Base-by-base conservation (phyloP, 1,139 yeast genomes). In the Chernovozyma aurita region DNA sequence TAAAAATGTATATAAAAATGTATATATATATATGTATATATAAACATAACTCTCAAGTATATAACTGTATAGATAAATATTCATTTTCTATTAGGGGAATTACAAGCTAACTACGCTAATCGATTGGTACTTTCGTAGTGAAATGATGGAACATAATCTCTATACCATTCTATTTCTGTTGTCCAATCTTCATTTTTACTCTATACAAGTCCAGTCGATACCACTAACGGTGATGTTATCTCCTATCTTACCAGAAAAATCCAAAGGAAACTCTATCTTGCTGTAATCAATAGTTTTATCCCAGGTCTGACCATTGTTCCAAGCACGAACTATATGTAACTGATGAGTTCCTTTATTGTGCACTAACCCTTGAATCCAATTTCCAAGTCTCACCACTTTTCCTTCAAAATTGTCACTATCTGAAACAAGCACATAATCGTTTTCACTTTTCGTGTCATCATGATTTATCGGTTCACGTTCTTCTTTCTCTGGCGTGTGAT, bases 361-460 rank as follows among this genome's bases (percentile, higher is more conserved):
- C 16, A 74, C 40, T 14, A 74, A 43, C 2, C 80, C 82, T 49
- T 77, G 81, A 2, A 61, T 50, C 79, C 80, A 77, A 39, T 66
- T 67, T 7, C 82, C 84, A 18, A 73, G 60, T 28, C 65, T 55
- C 14, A 77, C 59, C 18, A 72, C 51, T 34, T 76, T 58, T 4
- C 84, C 85, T 28, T 59, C 57, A 34, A 34, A 50, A 4, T 42
- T 40, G 1, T 37, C 47, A 16, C 34, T 43, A 3, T 42, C 44
- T 3, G 63, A 49, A 31, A 63, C 65, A 24, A 61, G 57, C 2
- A 70, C 68, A 26, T 51, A 47, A 11, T 63, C 58, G 33, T 58
- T 53, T 27, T 49, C 44, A 15, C 38, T 30, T 22, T 41, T 37
- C 9, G 40, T 32, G 6, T 13, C 8, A 6, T 13, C 17, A 36